Base-by-base conservation (phyloP, 768 basidiomycete species). In the Hortiboletus flavorubellus region DNA sequence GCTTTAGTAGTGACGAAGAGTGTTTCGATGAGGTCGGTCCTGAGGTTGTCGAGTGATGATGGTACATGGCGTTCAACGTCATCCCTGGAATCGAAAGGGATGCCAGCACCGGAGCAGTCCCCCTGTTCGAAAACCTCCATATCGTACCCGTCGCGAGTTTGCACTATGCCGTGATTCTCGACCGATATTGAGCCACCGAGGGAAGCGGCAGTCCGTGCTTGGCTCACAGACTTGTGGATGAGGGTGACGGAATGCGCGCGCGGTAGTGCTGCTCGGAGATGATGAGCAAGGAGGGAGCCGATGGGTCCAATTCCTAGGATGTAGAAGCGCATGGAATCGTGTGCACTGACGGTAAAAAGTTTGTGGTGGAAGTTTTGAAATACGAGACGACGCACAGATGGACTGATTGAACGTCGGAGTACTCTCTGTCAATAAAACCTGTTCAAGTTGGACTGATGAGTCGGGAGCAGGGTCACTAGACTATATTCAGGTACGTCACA, bases 1-100 rank as follows among this genome's bases (percentile, higher is more conserved):
- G 91, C 87, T 69, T 95, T 96, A 51, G 89, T 82, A 40, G 91
- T 82, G 57, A 98, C 80, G 68, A 98, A 76, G 51, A 99, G 81
- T 1, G 90, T 85, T 30, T 87, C 79, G 63, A 97, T 96, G 31
- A 49, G 59, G 30, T 63, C 63, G 5, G 62, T 66, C 34, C 66
- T 60, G 12, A 59, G 38, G 43, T 61, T 60, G 18, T 53, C 40
- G 33, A 29, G 23, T 9, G 53, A n/a, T 9, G 53, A n/a, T 29
- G 64, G 61, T 14, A 55, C 62, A 57, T 46, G 56, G 49, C 23
- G 60, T 58, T 35, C 58, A 51, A 34, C 49, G 21, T 56, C 56
- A 38, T 61, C 48, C 43, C 29, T 33, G 35, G 59, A 56, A 30
- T 63, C 55, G 45, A 63, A 53, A 30, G 54, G 55, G 49, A 61